These are phyloP conservation scores for Boletus coffeatus DNA, from an alignment of 1,284 basidiomycete species.

Conservation along the genomic window DNA sequence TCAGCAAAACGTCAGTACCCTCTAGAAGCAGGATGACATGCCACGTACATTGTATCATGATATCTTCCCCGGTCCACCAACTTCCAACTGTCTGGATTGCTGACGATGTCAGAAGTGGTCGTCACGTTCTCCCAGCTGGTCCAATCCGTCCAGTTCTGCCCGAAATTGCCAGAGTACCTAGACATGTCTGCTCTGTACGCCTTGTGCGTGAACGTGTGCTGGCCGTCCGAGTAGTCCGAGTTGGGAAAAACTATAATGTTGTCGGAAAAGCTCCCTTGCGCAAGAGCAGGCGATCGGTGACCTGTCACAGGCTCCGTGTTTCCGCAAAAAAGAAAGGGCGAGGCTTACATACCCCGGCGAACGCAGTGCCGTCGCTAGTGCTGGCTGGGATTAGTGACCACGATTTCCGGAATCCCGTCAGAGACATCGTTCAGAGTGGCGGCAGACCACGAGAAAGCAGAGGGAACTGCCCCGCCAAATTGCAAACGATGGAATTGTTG, in stretches of 20 bases:
- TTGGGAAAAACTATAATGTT: constrained; percentile 84
- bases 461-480: constrained; percentile 48
- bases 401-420: constrained; percentile 77
- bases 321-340: neutral
- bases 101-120: constrained; percentile 50
- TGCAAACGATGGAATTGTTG: constrained; percentile 42
- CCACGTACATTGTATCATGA: constrained; percentile 79
- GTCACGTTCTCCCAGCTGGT: constrained; percentile 69
- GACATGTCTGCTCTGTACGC: constrained; percentile 85
- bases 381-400: constrained; percentile 49
- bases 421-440: constrained; percentile 68
- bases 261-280: constrained; percentile 62
- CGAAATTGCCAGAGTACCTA: constrained; percentile 83
- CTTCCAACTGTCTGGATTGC: constrained; percentile 46
- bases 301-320: constrained; percentile 32
- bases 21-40: neutral
- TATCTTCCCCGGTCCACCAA: constrained; percentile 82
- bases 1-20: constrained; percentile 2
- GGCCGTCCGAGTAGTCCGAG: constrained; percentile 61
- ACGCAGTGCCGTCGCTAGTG: constrained; percentile 37
- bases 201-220: constrained; percentile 74
- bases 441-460: constrained; percentile 63
- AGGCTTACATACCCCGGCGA: constrained; percentile 47
- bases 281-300: constrained; percentile 68
- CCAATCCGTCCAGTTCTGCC: constrained; percentile 80